Base-by-base conservation (phyloP, 202 grass and related monocot genomes). In the Hordeum pubiflorum region DNA sequence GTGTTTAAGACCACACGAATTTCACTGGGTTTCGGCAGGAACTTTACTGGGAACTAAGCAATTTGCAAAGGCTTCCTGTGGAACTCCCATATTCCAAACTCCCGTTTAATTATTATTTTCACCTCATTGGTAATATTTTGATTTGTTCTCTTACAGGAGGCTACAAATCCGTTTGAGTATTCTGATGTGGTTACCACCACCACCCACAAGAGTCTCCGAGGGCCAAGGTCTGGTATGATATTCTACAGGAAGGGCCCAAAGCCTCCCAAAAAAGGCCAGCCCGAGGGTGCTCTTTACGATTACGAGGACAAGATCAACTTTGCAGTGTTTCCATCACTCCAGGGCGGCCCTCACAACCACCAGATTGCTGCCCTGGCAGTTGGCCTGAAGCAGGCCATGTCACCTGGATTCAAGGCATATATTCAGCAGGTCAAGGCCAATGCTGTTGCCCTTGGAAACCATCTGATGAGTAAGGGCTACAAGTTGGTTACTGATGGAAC, bases 351-450 rank as follows among this genome's bases (percentile, higher is more conserved):
- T 52, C 91, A 91, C 38, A 94, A 94, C 57, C 88, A 94, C 65
- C 89, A 91, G 78, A 89, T 91, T 73, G 86, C 89, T 72, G 86
- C 89, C 6, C 64, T 94, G 48, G 92, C 92, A 2, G 77, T 94
- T 74, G 89, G 74, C 38, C 41, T 94, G 62, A 89, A 91, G 56
- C 92, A 94, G 74, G 84, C 90, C 9, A 84, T 81, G 13, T 84
- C 81, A 58, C 76, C 88, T 41, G 89, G 90, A 84, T 94, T 91
- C 80, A 94, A 87, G 58, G 81, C 83, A 4, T 91, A 91, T 58
- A 89, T 94, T 48, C 81, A 89, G 74, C 91, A 94, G 73, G 89
- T 94, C 69, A 94, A 91, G 77, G 90, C 79, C 78, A 94, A 94
- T 69, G 84, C 89, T 56, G 86, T 83, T 78, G 83, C 79, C 38